phyloP scores from a whole-genome alignment of 2,329 filamentous ascomycete species.

The Emericellopsis cladophorae region DNA sequence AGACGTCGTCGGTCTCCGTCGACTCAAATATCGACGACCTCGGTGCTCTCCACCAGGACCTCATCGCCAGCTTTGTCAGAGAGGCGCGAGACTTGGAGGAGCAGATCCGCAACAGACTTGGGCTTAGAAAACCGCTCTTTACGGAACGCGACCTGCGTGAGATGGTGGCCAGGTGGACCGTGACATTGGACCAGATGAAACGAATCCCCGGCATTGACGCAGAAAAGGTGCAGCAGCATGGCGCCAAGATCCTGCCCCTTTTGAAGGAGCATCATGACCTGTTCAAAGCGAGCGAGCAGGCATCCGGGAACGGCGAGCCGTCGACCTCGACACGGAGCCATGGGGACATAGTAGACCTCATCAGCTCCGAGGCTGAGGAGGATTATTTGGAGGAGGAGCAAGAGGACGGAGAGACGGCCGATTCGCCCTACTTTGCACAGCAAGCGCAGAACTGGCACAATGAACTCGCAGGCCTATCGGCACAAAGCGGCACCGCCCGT shows the following conservation, averaged over 20 bases:
- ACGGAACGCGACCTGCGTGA: conserved; percentile 56
- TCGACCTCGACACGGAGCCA: conserved; percentile 4
- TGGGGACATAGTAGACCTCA: conserved; percentile 36
- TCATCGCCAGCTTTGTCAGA: conserved; percentile 52
- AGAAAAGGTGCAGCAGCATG: conserved; percentile 50
- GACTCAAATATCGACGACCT: conserved; percentile 39
- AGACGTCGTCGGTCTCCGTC: conserved; percentile 44
- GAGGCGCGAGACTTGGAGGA: conserved; percentile 49
- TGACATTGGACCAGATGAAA: conserved; percentile 46
- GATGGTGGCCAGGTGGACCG: conserved; percentile 62
- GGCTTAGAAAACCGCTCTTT: conserved; percentile 48
- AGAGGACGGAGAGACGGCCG: conserved; percentile 30
- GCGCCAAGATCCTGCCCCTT: conserved; percentile 46
- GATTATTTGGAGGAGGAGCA: conserved; percentile 24
- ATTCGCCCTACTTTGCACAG: conserved; percentile 11
- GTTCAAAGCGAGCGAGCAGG: conserved; percentile 32
- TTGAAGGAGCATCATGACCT: conserved; percentile 32
- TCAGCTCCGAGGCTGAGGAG: conserved; percentile 29
- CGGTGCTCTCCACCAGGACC: conserved; percentile 44
- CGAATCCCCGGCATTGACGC: conserved; percentile 49
- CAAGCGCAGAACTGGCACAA: not conserved
- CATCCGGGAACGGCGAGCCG: conserved; percentile 14
- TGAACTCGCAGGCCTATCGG: not conserved
- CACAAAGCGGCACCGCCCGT: not conserved
- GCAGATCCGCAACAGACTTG: conserved; percentile 45